A percentile compares a stretch with the other conserved stretches of the same genome.
Conservation (phyloP, 495 filamentous ascomycete species). For the Aspergillus hancockii region DNA sequence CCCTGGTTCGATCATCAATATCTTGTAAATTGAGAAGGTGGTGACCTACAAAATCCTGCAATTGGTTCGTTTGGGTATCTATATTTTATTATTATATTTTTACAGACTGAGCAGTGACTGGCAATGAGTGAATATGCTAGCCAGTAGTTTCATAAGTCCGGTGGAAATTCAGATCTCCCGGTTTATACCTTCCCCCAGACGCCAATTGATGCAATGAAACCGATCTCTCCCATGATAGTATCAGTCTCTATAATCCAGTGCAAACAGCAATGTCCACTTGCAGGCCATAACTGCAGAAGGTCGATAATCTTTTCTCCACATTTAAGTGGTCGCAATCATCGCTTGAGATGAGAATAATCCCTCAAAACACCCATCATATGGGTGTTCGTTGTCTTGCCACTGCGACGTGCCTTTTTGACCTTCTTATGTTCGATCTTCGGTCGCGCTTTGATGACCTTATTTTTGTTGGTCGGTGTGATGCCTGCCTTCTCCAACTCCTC, state of each 20-base stretch:
- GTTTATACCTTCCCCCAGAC: background rate
- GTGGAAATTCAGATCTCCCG: background rate
- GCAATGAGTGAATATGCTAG: background rate
- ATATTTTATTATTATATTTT: constrained; percentile 23
- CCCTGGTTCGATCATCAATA: background rate
- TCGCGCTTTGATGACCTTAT: constrained; percentile 59
- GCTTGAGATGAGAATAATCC: constrained; percentile 73
- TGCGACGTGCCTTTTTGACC: constrained; percentile 64
- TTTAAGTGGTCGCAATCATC: constrained; percentile 19
- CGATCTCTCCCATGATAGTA: background rate
- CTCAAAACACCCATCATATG: constrained; percentile 89
- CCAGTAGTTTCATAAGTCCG: background rate
- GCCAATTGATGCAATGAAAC: constrained; percentile 4
- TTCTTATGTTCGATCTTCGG: constrained; percentile 61
- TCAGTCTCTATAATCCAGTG: background rate
- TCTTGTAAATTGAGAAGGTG: background rate
- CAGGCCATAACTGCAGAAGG: constrained; percentile 1
- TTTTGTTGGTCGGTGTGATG: constrained; percentile 77
- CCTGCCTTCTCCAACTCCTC: constrained; percentile 70
- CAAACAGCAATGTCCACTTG: background rate
- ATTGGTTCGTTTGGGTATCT: constrained; percentile 33
- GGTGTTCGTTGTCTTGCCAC: constrained; percentile 85
- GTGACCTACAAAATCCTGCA: background rate
- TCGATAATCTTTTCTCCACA: background rate
- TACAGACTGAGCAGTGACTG: constrained; percentile 1